phyloP scores from a whole-genome alignment of 345 rosid genomes.

The Cardamine resedifolia region DNA sequence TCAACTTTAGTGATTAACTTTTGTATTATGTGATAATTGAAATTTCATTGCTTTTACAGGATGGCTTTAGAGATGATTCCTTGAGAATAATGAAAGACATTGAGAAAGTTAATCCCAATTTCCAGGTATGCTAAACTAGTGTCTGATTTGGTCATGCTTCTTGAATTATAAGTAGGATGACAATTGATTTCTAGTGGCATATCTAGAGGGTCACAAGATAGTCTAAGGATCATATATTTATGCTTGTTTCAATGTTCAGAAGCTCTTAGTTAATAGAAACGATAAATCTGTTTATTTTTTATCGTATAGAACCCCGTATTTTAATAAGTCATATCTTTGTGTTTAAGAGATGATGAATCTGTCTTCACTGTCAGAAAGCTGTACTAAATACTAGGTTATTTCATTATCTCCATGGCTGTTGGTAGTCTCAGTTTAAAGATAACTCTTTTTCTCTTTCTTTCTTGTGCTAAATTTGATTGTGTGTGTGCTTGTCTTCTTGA shows the following conservation, averaged over 20 bases:
- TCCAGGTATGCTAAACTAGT: conserved; percentile 67
- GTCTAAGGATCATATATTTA: not conserved
- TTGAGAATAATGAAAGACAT: conserved; percentile 84
- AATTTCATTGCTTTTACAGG: conserved; percentile 51
- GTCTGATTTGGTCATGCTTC: conserved; percentile 5
- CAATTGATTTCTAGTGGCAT: not conserved
- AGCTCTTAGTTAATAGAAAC: not conserved
- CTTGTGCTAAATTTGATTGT: not conserved
- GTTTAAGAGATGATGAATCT: not conserved
- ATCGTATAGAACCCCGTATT: not conserved
- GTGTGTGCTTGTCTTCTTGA: not conserved
- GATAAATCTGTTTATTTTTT: not conserved
- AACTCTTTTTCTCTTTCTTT: conserved; percentile 8
- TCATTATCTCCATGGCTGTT: not conserved
- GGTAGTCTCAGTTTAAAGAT: conserved; percentile 2
- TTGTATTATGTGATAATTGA: not conserved
- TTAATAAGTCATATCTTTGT: not conserved
- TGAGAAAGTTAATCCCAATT: conserved; percentile 47
- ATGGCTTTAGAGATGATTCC: conserved; percentile 92
- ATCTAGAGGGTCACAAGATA: not conserved
- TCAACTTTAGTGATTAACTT: not conserved
- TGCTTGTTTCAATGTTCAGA: not conserved
- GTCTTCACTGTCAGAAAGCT: not conserved
- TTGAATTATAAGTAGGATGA: not conserved
- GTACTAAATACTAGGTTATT: not conserved